Conservation (phyloP, 2,329 filamentous ascomycete species). For the Neurospora sp. region DNA sequence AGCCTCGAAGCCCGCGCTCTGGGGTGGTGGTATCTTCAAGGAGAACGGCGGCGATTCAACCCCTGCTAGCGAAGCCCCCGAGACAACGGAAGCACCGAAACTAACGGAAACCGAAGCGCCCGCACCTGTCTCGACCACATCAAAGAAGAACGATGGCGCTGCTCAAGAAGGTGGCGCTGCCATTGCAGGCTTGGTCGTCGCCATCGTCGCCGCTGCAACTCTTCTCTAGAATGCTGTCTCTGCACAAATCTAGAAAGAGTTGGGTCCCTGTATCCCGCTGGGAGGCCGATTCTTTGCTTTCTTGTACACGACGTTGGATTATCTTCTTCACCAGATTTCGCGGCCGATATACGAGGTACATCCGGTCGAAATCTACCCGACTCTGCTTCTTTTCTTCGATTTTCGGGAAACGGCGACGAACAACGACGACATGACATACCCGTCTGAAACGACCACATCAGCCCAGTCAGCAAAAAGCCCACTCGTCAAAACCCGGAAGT, state of each 20-base stretch:
- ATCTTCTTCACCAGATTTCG: neutral
- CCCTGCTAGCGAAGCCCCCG: slow-evolving; percentile 7
- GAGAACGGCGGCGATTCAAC: slow-evolving; percentile 30
- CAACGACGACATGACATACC: neutral
- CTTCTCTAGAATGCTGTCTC: slow-evolving; percentile 27
- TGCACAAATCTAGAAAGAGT: neutral
- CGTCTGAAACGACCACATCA: neutral
- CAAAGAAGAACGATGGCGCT: slow-evolving; percentile 33
- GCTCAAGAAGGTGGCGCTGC: slow-evolving; percentile 40
- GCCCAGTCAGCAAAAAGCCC: neutral
- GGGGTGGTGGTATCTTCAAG: slow-evolving; percentile 38
- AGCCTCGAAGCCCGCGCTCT: slow-evolving; percentile 9
- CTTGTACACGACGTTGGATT: neutral
- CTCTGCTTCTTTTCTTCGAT: neutral
- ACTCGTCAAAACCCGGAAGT: neutral
- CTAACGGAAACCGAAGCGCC: slow-evolving; percentile 15
- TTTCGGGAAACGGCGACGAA: neutral
- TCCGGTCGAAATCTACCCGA: neutral
- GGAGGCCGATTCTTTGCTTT: neutral
- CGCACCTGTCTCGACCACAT: slow-evolving; percentile 16
- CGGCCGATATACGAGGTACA: neutral
- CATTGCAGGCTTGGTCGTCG: slow-evolving; percentile 44
- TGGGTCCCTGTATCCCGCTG: slow-evolving; percentile 7
- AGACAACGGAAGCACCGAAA: slow-evolving; percentile 2
- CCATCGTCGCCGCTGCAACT: slow-evolving; percentile 42